Percentiles rank a stretch among this genome's conserved stretches.
phyloP scores from a whole-genome alignment of 108 stramenopile genomes.

The Nitzschia sp. region DNA sequence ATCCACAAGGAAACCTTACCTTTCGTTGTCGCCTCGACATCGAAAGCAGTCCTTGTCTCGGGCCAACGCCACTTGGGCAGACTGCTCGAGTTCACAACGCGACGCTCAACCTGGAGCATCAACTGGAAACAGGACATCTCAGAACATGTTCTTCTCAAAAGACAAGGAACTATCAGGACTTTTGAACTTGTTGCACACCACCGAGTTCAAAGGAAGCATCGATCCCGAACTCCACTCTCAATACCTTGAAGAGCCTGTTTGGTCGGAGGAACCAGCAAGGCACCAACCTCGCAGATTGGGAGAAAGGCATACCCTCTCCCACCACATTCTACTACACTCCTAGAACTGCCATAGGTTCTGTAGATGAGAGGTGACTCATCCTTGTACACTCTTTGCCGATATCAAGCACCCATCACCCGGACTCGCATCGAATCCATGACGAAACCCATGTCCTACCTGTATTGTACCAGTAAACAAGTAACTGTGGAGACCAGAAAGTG shows the following conservation, averaged over 20 bases:
- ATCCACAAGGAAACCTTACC: no score
- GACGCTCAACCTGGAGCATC: neutral
- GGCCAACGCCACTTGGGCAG: constrained; percentile 11
- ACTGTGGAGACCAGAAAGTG: no score
- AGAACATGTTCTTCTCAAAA: constrained; percentile 18
- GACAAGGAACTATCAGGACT: constrained; percentile 8
- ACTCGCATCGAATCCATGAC: no score
- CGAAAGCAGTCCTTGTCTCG: neutral
- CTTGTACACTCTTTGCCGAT: neutral
- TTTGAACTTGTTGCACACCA: constrained; percentile 4
- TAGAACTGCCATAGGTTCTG: neutral
- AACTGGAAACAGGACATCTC: no score
- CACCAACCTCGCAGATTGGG: constrained; percentile 5
- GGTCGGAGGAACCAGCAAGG: neutral
- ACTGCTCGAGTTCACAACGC: neutral
- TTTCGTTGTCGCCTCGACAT: no score
- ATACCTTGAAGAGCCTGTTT: constrained; percentile 6
- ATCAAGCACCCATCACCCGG: no score
- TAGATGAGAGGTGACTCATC: neutral
- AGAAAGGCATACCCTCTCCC: neutral
- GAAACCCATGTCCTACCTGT: no score
- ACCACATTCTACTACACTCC: constrained; percentile 2
- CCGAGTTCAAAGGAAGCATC: constrained; percentile 4
- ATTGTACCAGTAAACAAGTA: no score
- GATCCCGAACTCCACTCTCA: constrained; percentile 10